Evolutionary conservation across 202 grass and related monocot genomes (phyloP).

Genomic region (Bolboschoenoplectus hybrid): DNA sequence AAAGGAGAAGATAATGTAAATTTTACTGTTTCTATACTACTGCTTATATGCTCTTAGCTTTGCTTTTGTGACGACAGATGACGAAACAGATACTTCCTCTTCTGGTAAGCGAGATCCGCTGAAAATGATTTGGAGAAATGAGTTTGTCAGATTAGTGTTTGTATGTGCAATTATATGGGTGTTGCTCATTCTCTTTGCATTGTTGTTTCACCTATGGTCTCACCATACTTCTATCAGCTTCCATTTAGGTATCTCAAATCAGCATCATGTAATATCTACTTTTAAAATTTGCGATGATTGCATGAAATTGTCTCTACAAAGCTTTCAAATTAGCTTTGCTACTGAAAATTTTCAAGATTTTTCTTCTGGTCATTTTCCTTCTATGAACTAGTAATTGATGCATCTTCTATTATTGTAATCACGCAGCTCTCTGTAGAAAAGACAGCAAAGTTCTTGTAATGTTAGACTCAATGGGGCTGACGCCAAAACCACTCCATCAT

Average conservation of each 20-base stretch:
- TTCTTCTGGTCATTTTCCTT: background rate
- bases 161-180: slow-evolving; percentile 75
- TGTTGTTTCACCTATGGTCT: slow-evolving; percentile 92
- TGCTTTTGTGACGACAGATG: slow-evolving; percentile 1
- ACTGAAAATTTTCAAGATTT: background rate
- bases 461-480: slow-evolving; percentile 41
- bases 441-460: slow-evolving; percentile 53
- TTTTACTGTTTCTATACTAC: background rate
- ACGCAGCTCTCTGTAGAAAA: slow-evolving; percentile 73
- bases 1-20: background rate
- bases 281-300: background rate
- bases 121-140: slow-evolving; percentile 62
- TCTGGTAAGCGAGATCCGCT: slow-evolving; percentile 45
- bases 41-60: slow-evolving; percentile 10
- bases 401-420: slow-evolving; percentile 23
- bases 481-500: slow-evolving; percentile 76
- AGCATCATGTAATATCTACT: background rate
- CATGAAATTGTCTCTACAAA: background rate
- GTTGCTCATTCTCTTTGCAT: slow-evolving; percentile 70
- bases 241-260: slow-evolving; percentile 63
- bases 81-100: background rate
- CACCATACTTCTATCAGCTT: slow-evolving; percentile 64
- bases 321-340: background rate
- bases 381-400: background rate
- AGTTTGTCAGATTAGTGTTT: slow-evolving; percentile 63